These are phyloP conservation scores for Tetrahymena thermophila DNA, from an alignment of 73 alveolate genomes.

Conservation along the genomic window DNA sequence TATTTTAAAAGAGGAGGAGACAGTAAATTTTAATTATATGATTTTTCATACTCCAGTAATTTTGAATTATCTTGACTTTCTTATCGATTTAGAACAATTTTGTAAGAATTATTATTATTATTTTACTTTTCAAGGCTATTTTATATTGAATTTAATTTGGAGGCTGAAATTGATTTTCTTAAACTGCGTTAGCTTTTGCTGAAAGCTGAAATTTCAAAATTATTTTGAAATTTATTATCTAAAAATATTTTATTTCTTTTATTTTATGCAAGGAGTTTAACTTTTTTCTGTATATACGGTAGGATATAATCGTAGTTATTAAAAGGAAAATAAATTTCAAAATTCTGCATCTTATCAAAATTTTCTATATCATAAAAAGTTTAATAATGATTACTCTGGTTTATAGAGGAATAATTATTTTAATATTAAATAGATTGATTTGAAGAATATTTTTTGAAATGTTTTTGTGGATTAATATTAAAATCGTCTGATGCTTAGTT, in stretches of 20 bases:
- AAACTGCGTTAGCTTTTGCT: background rate
- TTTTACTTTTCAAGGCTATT: background rate
- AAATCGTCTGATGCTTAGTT: background rate
- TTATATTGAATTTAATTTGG: background rate
- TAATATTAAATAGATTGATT: background rate
- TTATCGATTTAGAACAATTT: background rate
- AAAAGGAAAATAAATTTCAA: background rate
- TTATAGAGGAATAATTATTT: background rate
- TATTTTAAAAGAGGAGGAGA: background rate
- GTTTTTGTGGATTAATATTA: background rate
- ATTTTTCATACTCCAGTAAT: background rate
- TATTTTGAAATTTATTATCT: background rate
- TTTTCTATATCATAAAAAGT: background rate
- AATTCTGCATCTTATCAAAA: background rate
- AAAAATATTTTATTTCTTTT: too few species aligned
- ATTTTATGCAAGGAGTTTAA: background rate
- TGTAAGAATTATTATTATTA: too few species aligned
- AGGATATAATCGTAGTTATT: background rate
- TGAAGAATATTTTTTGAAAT: background rate
- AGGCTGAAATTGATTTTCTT: background rate
- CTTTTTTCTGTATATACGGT: background rate
- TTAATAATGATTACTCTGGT: background rate
- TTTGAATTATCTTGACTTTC: background rate
- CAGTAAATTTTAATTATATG: background rate
- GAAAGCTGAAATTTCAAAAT: background rate